Base-by-base conservation (phyloP, 179 eudicot genomes). In the Vitellaria paradoxa region DNA sequence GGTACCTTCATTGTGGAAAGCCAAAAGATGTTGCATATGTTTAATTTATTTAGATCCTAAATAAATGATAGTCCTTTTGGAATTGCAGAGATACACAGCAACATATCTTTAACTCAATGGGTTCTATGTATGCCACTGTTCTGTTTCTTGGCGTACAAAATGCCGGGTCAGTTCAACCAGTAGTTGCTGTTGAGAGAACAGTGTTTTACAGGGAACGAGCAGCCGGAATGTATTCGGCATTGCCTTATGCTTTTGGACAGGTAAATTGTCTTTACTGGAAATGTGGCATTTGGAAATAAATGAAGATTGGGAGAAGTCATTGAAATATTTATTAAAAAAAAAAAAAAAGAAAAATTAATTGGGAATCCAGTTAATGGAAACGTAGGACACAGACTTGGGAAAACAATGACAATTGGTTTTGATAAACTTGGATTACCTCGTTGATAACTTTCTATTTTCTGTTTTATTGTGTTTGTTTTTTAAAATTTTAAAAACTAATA, bases 171-270 rank as follows among this genome's bases (percentile, higher is more conserved):
- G 92, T 91, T 68, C 93, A 90, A 70, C 97, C 97, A 59, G 89
- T 89, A 49, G 91, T 92, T 74, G 88, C 90, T 47, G 81, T 89
- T 3, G 97, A 91, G 65, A 90, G 97, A 71, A 89, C 94, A 9
- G 94, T 92, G 13, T 91, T 90, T 55, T 92, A 92, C 79, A 88
- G 95, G 74, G 97, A 92, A 89, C 81, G 89, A 84, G 94, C 93
- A 55, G 93, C 93, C 47, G 93, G 94, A 74, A 92, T 92, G 93
- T 92, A 91, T 77, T 85, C 97, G 6, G 89, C 95, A 71, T 77
- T 91, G 76, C 90, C 94, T 55, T 89, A 88, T 76, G 93, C 94
- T 42, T 87, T 88, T 55, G 89, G 85, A 70, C 97, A 89, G 92
- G 95, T 92, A 82, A 26, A 30, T 20, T 24, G 4, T n/a, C 37